Base-by-base conservation (phyloP, 805 yeast genomes). In the Pichia occidentalis region DNA sequence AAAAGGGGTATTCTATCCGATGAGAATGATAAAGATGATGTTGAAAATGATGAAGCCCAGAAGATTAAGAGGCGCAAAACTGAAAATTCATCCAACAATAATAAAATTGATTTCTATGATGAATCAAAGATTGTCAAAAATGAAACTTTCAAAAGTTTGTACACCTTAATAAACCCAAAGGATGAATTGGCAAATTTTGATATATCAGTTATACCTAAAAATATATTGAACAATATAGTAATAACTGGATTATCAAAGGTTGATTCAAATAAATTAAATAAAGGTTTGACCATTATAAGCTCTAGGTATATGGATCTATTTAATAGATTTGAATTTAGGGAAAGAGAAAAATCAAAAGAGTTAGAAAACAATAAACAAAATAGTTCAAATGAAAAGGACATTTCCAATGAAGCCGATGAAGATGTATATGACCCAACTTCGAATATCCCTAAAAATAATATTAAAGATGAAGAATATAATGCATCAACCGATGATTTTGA, bases 181-280 rank as follows among this genome's bases (percentile, higher is more conserved):
- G 77, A 80, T 51, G 78, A 79, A 34, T 62, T 85, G 41, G 69
- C 70, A 26, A 35, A 48, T n/a, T 81, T 85, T 53, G 90, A 90
- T 55, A 73, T 85, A 39, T 68, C 85, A 2, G 63, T 73, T 8
- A 63, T 92, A 7, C 81, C 92, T 5, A 71, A 71, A 17, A 75
- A 76, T 35, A 66, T 81, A 1, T 70, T 87, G 39, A 70, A 70
- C 17, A 70, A 73, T 31, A 79, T 80, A 70, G 85, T 80, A 12
- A 63, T 74, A 39, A 71, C 74, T 2, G 86, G 95, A 0, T 64
- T 92, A 39, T 63, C 68, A 13, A 70, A 70, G 29, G 73, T 75
- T 0, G 71, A 73, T 34, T 61, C 69, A 0, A 64, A 64, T 4
- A 71, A 68, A 42, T 64, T 90, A 19, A 65, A 75, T 12, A 72